These are phyloP conservation scores for Dryadomyces quercivorus DNA, from an alignment of 2,329 filamentous ascomycete genomes.

Conservation along the genomic window DNA sequence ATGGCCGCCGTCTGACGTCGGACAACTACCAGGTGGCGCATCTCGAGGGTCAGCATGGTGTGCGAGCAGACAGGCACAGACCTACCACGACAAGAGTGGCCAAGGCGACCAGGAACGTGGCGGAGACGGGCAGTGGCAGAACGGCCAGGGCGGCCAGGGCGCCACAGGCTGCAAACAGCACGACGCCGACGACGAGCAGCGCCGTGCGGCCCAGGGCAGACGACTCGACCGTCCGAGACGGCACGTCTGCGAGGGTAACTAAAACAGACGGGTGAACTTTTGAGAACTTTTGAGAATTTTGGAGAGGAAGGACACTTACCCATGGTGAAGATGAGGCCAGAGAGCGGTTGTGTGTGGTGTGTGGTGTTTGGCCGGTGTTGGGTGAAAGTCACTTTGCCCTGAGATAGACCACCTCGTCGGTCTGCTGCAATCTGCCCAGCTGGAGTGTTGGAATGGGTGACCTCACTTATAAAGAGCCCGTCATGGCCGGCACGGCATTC, in stretches of 20 bases:
- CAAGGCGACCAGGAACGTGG: background rate
- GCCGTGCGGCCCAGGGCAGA: background rate
- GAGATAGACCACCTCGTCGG: too few species aligned
- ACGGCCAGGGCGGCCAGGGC: background rate
- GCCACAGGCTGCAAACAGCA: background rate
- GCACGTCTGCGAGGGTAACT: background rate
- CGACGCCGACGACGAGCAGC: background rate
- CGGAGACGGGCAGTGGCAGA: background rate
- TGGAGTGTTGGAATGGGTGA: background rate
- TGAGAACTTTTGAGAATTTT: too few species aligned
- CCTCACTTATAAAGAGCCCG: background rate
- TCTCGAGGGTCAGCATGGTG: too few species aligned
- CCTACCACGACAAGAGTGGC: constrained; percentile 2
- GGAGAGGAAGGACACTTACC: too few species aligned
- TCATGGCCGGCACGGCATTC: too few species aligned
- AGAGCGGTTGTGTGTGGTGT: background rate
- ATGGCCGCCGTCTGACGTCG: constrained; percentile 2
- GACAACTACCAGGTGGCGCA: constrained; percentile 5
- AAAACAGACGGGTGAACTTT: too few species aligned
- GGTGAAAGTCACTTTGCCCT: too few species aligned
- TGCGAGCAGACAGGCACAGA: background rate
- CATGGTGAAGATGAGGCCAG: background rate
- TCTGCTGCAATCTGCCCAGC: too few species aligned
- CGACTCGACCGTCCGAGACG: background rate
- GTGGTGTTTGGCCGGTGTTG: background rate